These are phyloP conservation scores for Ceratocystis cacaofunesta DNA, from an alignment of 2,329 filamentous ascomycete genomes.

Conservation along the genomic window DNA sequence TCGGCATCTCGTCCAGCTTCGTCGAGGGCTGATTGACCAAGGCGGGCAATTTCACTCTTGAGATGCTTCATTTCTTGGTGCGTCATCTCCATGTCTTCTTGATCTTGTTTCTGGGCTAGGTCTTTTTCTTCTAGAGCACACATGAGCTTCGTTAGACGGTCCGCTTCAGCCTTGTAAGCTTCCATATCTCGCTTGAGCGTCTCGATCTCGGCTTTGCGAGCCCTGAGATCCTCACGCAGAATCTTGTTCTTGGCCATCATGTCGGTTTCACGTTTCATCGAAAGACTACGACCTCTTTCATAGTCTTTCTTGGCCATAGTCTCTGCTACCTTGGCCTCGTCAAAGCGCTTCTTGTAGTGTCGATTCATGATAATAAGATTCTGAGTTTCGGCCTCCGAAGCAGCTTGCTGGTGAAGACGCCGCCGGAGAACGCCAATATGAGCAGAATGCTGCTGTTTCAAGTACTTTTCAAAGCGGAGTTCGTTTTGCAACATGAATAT, in stretches of 20 bases:
- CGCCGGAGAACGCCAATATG: constrained; percentile 68
- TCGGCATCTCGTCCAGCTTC: constrained; percentile 50
- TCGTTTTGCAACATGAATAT: constrained; percentile 67
- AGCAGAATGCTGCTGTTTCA: constrained; percentile 69
- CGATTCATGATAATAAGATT: constrained; percentile 66
- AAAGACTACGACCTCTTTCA: constrained; percentile 54
- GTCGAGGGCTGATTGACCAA: constrained; percentile 46
- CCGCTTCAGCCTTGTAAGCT: constrained; percentile 42
- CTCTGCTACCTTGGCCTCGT: constrained; percentile 57
- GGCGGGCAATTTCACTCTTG: constrained; percentile 41
- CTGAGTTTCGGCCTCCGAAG: constrained; percentile 67
- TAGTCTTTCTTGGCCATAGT: constrained; percentile 57
- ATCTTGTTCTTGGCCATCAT: constrained; percentile 50
- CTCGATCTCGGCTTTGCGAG: constrained; percentile 43
- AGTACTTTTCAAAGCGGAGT: constrained; percentile 66
- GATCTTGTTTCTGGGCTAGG: constrained; percentile 45
- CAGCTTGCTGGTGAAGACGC: constrained; percentile 59
- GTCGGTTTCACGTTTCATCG: constrained; percentile 65
- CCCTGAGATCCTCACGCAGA: constrained; percentile 56
- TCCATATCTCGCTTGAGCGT: constrained; percentile 43
- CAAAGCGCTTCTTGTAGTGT: constrained; percentile 54
- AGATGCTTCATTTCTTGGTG: constrained; percentile 46
- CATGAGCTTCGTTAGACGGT: constrained; percentile 50
- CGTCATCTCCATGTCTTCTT: constrained; percentile 47
- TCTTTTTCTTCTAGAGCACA: constrained; percentile 56